Evolutionary conservation across 2,329 filamentous ascomycete species (phyloP), one percentile per base, ranked within the genome.

Genomic region (Ophiostoma pallidulum): DNA sequence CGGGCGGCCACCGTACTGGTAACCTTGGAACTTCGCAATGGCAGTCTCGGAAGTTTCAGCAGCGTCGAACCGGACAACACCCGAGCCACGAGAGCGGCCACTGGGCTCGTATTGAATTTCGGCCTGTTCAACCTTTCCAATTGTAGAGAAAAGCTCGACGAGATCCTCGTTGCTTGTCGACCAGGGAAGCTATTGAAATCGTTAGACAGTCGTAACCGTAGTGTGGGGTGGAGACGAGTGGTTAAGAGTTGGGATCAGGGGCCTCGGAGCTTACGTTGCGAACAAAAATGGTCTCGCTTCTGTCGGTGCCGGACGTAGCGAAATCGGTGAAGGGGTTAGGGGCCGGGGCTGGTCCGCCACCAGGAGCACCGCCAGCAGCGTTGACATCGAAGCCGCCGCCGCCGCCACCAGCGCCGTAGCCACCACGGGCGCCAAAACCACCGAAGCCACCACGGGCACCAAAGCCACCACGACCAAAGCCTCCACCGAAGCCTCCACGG

Each of bases 71-170:
- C 92, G 83, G 48, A 98, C 92, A n/a, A 98, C 92, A 62, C 92
- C 92, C 50, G 86, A 92, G 54, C 92, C 92, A 54, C 89, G 85
- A 51, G 92, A 98, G 58, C 92, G 86, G 39, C 92, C 92, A 60
- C 94, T 97, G 4, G 87, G 85, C 66, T 98, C 92, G 62, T 98
- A 97, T 67, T 98, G 92, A 49, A 98, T 97, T 69, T 98, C 92
- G n/a, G 92, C 92, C 59, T 92, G 89, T 60, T 96, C 89, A 51
- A 98, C 92, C 66, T 95, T 95, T 54, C 92, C 92, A 60, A 98
- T 98, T 10, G 92, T 98, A 16, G 86, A 90, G 72, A 98, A 98
- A 18, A 98, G 77, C 64, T 98, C 92, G 49, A 97, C 80, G 22
- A 98, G 73, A 65, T 98, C 92, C 54, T 98, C 92, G 62, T 98